Conservation (phyloP, 73 alveolate species). For the Paraurostyla sp. region DNA sequence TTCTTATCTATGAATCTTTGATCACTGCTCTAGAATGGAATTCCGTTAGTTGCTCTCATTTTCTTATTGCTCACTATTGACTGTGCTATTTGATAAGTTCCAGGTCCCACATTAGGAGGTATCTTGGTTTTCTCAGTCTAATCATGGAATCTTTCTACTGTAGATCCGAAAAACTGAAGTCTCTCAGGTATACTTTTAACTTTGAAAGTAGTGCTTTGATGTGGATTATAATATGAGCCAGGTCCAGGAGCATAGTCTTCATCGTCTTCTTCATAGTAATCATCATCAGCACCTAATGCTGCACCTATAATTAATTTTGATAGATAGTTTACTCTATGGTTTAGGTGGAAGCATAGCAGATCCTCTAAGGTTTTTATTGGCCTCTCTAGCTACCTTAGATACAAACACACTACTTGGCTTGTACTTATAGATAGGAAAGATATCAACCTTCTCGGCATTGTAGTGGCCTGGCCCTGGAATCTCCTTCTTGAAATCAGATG, state of each 20-base stretch:
- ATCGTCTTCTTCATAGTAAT: slow-evolving; percentile 70
- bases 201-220: slow-evolving; percentile 62
- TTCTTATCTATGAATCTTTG: slow-evolving; percentile 32
- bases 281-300: slow-evolving; percentile 35
- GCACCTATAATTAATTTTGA: background rate
- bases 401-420: slow-evolving; percentile 79
- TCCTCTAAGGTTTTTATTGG: slow-evolving; percentile 6
- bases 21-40: slow-evolving; percentile 62
- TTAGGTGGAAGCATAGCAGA: slow-evolving; percentile 26
- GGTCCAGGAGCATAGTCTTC: slow-evolving; percentile 85
- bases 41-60: slow-evolving; percentile 35
- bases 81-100: slow-evolving; percentile 25
- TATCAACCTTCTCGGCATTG: slow-evolving; percentile 72
- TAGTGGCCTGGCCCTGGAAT: slow-evolving; percentile 84
- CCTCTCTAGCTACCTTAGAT: slow-evolving; percentile 69
- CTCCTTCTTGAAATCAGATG: slow-evolving; percentile 28
- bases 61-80: background rate
- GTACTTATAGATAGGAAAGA: slow-evolving; percentile 81
- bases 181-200: slow-evolving; percentile 74
- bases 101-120: slow-evolving; percentile 68
- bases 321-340: background rate
- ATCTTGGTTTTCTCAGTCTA: slow-evolving; percentile 26
- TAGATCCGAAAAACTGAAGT: slow-evolving; percentile 82
- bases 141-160: slow-evolving; percentile 74
- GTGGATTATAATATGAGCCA: slow-evolving; percentile 67